Percentiles rank a stretch among this genome's conserved stretches.
phyloP scores from a whole-genome alignment of 2,329 filamentous ascomycete species.

The Neopestalotiopsis sp. region DNA sequence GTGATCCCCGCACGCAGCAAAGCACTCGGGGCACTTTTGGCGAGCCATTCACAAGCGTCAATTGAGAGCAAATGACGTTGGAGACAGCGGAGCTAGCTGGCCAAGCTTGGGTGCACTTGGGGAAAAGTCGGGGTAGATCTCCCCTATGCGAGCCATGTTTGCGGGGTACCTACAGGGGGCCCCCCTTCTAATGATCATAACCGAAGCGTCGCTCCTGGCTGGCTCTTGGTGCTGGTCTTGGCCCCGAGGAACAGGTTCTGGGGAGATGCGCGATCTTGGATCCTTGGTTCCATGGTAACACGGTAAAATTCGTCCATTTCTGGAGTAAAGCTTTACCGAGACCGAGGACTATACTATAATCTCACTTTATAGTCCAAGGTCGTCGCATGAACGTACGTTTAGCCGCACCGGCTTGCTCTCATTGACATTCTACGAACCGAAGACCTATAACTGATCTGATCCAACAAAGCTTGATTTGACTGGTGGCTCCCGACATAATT shows the following conservation, averaged over 20 bases:
- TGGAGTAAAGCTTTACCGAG: not conserved
- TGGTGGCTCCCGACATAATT: too few relatives aligned
- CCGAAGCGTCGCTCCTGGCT: not conserved
- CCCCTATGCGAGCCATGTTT: not conserved
- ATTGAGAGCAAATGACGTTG: conserved; percentile 15
- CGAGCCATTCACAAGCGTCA: conserved; percentile 12
- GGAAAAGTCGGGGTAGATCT: not conserved
- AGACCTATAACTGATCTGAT: too few relatives aligned
- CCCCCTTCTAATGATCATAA: not conserved
- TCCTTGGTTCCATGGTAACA: not conserved
- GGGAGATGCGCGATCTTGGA: not conserved
- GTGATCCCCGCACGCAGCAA: conserved; percentile 4
- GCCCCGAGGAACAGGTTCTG: not conserved
- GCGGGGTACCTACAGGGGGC: not conserved
- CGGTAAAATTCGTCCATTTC: not conserved
- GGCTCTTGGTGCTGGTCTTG: not conserved
- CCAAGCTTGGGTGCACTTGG: not conserved
- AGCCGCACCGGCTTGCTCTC: too few relatives aligned
- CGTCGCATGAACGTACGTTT: not conserved
- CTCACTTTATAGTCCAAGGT: not conserved
- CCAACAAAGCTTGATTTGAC: too few relatives aligned
- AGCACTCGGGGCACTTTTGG: not conserved
- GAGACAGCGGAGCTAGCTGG: not conserved
- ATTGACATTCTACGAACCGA: too few relatives aligned
- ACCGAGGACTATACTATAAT: not conserved